Evolutionary conservation across 2,329 filamentous ascomycete genomes (phyloP).

Genomic region (Trichoderma hamatum): DNA sequence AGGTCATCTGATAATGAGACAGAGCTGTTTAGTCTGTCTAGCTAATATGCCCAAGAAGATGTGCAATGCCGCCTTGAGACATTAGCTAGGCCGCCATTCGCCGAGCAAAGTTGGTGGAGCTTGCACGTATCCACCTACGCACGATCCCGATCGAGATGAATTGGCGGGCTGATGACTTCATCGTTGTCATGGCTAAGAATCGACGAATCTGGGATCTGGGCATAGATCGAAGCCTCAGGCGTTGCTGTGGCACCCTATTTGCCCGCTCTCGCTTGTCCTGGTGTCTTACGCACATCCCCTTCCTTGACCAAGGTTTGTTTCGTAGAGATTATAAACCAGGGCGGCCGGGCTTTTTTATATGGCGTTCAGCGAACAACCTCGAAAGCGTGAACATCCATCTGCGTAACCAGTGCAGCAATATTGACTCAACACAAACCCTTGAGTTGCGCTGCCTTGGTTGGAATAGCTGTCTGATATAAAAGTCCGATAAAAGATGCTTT

Average conservation of each 20-base stretch:
- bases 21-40: slow-evolving; percentile 4
- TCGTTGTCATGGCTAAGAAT: slow-evolving; percentile 9
- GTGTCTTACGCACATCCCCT: slow-evolving; percentile 9
- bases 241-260: slow-evolving; percentile 15
- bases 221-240: slow-evolving; percentile 15
- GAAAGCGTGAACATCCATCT: not conserved
- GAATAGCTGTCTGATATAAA: not conserved
- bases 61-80: slow-evolving; percentile 17
- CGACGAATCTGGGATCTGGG: slow-evolving; percentile 24
- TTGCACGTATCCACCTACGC: slow-evolving; percentile 9
- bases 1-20: not conserved
- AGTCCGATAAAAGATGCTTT: not conserved
- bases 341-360: not conserved
- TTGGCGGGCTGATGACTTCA: slow-evolving; percentile 23
- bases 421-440: not conserved
- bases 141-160: slow-evolving; percentile 25
- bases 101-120: not conserved
- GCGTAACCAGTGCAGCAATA: not conserved
- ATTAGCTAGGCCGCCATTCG: slow-evolving; percentile 14
- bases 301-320: not conserved
- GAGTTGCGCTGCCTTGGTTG: not conserved
- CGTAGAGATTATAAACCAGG: not conserved
- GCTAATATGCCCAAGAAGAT: not conserved
- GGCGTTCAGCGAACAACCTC: not conserved
- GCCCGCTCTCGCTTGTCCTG: slow-evolving; percentile 2